Evolutionary conservation across 2,329 filamentous ascomycete species (phyloP), one percentile per base, ranked within the genome.

Genomic region (Alternaria infectoria): DNA sequence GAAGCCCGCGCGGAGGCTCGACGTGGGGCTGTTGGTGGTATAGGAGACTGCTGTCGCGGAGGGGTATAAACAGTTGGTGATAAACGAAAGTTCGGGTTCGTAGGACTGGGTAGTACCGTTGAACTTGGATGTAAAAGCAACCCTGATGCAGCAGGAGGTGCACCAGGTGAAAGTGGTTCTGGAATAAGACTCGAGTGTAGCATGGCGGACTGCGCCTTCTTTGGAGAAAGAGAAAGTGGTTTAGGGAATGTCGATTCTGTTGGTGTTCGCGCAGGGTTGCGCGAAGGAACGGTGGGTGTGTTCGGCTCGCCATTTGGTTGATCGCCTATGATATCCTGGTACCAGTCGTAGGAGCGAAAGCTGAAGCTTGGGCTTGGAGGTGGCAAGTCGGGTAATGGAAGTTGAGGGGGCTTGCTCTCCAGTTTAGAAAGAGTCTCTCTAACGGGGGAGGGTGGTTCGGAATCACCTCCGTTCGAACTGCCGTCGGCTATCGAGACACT

Each of bases 331-430:
- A 74, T 74, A 21, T 73, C 72, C 45, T 72, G 70, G 50, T 74
- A 74, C 72, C 72, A 74, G 47, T 73, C 70, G 32, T 74, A 74
- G 8, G 71, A 73, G 26, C 63, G 66, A 26, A 72, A 73, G 23
- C 71, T 73, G 32, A 72, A 64, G 36, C 70, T 69, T 11, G 71
- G 70, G 25, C 70, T 73, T 46, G 71, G 70, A 12, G 71, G 71
- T 47, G 61, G 63, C 19, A 67, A 32, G n/a, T 68, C 69, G 10
- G 68, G 68, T 9, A 69, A 30, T 13, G 70, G 64, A n/a, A 71
- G 66, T 23, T 66, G 64, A 3, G 65, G 57, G 10, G 65, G 54
- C 32, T 57, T 60, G 43, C 61, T 64, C 45, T 73, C 65, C 13
- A 66, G 25, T 26, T 54, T 66, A 11, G 66, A 64, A 13, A 71